Percentiles rank a stretch among this genome's conserved stretches.
phyloP scores from a whole-genome alignment of 305 asterid genomes.

The Caryopteris hybrid region DNA sequence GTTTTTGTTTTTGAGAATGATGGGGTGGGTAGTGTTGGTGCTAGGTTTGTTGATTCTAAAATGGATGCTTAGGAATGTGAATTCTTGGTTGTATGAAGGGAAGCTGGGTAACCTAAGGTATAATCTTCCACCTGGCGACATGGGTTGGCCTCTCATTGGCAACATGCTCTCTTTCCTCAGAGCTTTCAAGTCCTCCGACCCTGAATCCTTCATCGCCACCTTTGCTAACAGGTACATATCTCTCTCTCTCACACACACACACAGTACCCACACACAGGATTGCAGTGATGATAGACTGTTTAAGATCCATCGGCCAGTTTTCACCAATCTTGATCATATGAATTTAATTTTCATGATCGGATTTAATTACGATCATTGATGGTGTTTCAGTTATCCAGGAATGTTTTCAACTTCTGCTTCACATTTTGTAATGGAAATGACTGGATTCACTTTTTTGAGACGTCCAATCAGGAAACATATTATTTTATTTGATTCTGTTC shows the following conservation, averaged over 20 bases:
- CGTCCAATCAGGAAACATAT: background rate
- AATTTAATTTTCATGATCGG: too few relatives aligned
- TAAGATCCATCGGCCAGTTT: too few relatives aligned
- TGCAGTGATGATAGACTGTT: too few relatives aligned
- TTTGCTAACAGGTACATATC: conserved; percentile 40
- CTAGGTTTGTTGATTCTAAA: conserved; percentile 28
- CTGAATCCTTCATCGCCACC: conserved; percentile 62
- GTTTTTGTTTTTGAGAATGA: background rate
- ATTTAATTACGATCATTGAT: too few relatives aligned
- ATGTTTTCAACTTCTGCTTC: too few relatives aligned
- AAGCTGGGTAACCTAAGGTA: conserved; percentile 36
- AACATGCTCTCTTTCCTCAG: conserved; percentile 70
- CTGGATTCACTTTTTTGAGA: background rate
- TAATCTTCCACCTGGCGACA: conserved; percentile 82
- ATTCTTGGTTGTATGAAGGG: conserved; percentile 57
- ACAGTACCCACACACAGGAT: too few relatives aligned
- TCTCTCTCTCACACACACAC: conserved; percentile 16
- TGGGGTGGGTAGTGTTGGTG: conserved; percentile 13
- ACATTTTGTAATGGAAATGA: too few relatives aligned
- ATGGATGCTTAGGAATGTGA: conserved; percentile 40
- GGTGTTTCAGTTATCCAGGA: too few relatives aligned
- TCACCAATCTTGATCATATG: too few relatives aligned
- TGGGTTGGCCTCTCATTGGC: conserved; percentile 88
- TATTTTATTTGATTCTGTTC: background rate
- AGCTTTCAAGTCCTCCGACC: conserved; percentile 67